Percentiles rank a stretch among this genome's conserved stretches.
These are phyloP conservation scores for Trypanosoma avium DNA, from an alignment of 208 protist species.

Conservation along the genomic window DNA sequence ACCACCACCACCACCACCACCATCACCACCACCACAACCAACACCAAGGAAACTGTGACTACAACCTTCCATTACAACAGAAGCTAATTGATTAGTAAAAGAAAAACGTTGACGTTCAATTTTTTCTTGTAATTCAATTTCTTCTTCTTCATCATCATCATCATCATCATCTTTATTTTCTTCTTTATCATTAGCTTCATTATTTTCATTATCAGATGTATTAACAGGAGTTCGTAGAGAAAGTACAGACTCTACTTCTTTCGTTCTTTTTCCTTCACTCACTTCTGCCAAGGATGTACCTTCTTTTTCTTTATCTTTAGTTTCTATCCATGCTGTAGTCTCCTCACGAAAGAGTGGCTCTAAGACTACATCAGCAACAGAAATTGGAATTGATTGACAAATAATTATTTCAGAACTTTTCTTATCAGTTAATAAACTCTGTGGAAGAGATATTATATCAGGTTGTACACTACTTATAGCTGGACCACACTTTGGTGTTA, in stretches of 20 bases:
- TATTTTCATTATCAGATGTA: neutral
- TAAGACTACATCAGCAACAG: neutral
- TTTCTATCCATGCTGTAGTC: neutral
- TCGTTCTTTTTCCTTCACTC: neutral
- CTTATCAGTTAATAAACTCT: no score
- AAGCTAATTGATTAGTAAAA: conserved; percentile 16
- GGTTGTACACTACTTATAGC: neutral
- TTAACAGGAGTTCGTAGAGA: conserved; percentile 8
- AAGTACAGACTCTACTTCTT: conserved; percentile 1
- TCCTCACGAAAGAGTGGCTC: neutral
- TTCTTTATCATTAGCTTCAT: neutral
- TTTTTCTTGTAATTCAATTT: neutral
- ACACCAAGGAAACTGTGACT: conserved; percentile 8
- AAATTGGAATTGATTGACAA: no score
- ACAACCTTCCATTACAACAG: neutral
- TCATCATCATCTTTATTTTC: neutral
- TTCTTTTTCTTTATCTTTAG: neutral
- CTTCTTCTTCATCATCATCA: neutral
- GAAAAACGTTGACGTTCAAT: conserved; percentile 26
- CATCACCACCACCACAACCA: no score
- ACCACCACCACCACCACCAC: no score
- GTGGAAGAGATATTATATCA: neutral
- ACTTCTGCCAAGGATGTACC: neutral
- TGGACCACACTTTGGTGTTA: neutral
- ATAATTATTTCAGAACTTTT: no score